phyloP scores from a whole-genome alignment of 2,329 filamentous ascomycete genomes.

The Camptophora hylomeconis region DNA sequence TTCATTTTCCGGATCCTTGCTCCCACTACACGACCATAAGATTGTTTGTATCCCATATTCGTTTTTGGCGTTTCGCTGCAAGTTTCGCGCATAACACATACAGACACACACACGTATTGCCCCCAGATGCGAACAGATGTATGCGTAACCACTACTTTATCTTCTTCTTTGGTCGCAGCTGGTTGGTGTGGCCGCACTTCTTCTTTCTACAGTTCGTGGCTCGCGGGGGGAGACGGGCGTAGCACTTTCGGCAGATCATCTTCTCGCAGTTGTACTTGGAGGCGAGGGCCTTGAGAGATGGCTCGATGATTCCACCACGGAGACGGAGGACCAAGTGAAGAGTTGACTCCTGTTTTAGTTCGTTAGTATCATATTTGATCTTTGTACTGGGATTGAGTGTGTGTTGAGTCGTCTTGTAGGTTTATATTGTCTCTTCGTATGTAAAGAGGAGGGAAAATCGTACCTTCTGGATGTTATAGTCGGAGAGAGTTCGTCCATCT shows the following conservation, averaged over 20 bases:
- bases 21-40: too few relatives aligned
- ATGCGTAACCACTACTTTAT: conserved; percentile 62
- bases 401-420: too few relatives aligned
- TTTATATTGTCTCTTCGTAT: too few relatives aligned
- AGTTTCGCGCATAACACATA: conserved; percentile 14
- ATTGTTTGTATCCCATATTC: too few relatives aligned
- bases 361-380: conserved; percentile 7
- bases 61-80: too few relatives aligned
- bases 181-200: conserved; percentile 99
- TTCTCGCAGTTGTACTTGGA: conserved; percentile 99
- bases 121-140: too few relatives aligned
- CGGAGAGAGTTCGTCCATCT: conserved; percentile 89
- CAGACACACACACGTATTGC: too few relatives aligned
- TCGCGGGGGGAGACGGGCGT: conserved; percentile 94
- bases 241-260: conserved; percentile 99
- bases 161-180: conserved; percentile 99
- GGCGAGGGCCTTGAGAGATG: conserved; percentile 93
- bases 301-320: conserved; percentile 98
- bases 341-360: conserved; percentile 65
- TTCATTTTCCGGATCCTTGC: too few relatives aligned
- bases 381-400: not conserved
- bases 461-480: conserved; percentile 99
- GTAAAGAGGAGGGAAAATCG: too few relatives aligned
- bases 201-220: conserved; percentile 99
- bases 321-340: conserved; percentile 98